Conservation (phyloP, 2,329 filamentous ascomycete species). For the Ophiocordyceps robertsii region DNA sequence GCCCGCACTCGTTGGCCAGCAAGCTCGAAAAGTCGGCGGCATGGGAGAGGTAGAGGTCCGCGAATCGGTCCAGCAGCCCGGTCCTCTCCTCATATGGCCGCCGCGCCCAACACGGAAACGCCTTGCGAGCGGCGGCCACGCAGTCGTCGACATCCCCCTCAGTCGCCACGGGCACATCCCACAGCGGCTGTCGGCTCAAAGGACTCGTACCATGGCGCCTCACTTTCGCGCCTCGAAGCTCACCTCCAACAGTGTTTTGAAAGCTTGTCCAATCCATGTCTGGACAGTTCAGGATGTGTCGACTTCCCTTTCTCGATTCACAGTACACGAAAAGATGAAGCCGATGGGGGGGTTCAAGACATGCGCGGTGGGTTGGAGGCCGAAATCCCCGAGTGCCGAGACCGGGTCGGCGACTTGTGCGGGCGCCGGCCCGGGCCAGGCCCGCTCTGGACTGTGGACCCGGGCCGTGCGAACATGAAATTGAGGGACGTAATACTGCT, state of each 20-base stretch:
- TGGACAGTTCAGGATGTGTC: no score
- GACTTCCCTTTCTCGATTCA: no score
- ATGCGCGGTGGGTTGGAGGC: no score
- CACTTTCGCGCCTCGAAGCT: background rate
- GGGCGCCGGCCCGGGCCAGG: no score
- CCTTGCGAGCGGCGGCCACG: background rate
- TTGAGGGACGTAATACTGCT: no score
- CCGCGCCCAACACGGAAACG: background rate
- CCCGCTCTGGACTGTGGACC: no score
- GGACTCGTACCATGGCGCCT: background rate
- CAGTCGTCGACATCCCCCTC: background rate
- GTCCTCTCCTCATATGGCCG: background rate
- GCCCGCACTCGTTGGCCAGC: background rate
- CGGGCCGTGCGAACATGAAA: no score
- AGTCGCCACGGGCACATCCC: background rate
- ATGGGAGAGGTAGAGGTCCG: background rate
- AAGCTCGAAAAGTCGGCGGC: background rate
- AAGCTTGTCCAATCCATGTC: background rate
- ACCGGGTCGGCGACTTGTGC: no score
- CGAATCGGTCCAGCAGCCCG: background rate
- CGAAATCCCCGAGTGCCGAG: no score
- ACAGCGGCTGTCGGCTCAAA: background rate
- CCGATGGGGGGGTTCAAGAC: no score
- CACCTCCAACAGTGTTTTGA: background rate
- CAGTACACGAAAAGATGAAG: background rate